phyloP scores from a whole-genome alignment of 208 protist genomes.

The Leishmania lainsoni region DNA sequence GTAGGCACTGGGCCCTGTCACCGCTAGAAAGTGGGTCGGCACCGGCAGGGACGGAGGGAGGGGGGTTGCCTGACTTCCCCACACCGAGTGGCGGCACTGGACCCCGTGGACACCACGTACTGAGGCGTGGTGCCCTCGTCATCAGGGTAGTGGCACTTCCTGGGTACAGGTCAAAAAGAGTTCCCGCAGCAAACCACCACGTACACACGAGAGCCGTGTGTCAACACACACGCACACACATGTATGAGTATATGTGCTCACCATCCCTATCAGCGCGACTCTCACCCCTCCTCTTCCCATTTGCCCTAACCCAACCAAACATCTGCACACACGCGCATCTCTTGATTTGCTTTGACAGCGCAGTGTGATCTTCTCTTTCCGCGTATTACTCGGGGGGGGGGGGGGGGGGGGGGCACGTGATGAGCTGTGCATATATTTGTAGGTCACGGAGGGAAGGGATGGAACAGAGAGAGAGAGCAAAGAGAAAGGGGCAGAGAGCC shows the following conservation, averaged over 20 bases:
- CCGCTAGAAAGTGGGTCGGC: not conserved
- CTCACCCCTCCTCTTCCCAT: not conserved
- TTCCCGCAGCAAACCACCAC: not conserved
- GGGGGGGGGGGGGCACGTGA: too few species aligned
- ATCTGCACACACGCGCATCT: not conserved
- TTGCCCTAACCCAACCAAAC: not conserved
- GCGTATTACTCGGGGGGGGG: too few species aligned
- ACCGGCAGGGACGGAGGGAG: not conserved
- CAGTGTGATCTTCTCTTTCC: not conserved
- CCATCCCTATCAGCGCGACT: not conserved
- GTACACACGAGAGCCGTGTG: not conserved
- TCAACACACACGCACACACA: not conserved
- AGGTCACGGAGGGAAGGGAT: not conserved
- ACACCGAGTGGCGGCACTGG: not conserved
- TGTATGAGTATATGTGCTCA: not conserved
- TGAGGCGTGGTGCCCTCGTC: not conserved
- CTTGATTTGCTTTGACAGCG: not conserved
- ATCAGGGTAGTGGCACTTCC: too few species aligned
- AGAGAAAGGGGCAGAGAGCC: not conserved
- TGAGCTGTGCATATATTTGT: not conserved
- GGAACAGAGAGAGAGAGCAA: not conserved
- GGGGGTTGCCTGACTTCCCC: not conserved
- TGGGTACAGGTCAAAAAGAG: not conserved
- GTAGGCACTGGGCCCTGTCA: not conserved
- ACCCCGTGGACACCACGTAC: not conserved